Conservation (phyloP, 495 filamentous ascomycete genomes). For the Lophium mytilinum region DNA sequence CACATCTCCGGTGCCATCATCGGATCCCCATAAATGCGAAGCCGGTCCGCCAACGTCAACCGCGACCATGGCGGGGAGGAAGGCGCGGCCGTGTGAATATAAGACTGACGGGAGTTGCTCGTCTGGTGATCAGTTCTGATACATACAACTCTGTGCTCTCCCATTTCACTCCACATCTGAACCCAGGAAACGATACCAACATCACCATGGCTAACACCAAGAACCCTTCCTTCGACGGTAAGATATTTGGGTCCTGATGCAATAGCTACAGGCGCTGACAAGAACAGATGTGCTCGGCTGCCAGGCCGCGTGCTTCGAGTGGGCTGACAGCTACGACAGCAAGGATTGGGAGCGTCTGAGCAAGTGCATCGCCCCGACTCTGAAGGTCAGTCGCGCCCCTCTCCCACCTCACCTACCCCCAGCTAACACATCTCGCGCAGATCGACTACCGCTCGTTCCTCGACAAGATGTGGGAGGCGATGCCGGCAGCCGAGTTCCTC, state of each 20-base stretch:
- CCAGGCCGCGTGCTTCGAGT: slow-evolving; percentile 48
- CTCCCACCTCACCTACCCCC: not conserved
- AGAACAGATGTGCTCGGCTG: slow-evolving; percentile 32
- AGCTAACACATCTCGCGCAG: slow-evolving; percentile 9
- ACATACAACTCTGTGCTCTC: too few relatives aligned
- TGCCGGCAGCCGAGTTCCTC: slow-evolving; percentile 65
- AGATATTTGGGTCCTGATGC: not conserved
- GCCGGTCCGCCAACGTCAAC: too few relatives aligned
- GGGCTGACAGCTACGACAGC: slow-evolving; percentile 76
- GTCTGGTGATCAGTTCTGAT: too few relatives aligned
- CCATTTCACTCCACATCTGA: too few relatives aligned
- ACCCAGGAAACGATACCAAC: too few relatives aligned
- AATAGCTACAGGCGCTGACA: not conserved
- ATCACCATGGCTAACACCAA: not conserved
- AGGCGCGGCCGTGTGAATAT: too few relatives aligned
- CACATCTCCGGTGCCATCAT: too few relatives aligned
- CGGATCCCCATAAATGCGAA: too few relatives aligned
- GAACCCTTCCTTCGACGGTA: slow-evolving; percentile 22
- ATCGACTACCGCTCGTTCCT: slow-evolving; percentile 72
- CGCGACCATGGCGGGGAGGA: too few relatives aligned
- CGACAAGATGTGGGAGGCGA: slow-evolving; percentile 61
- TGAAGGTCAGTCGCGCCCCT: slow-evolving; percentile 41
- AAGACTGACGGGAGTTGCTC: too few relatives aligned
- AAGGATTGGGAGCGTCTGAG: slow-evolving; percentile 69
- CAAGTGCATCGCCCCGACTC: slow-evolving; percentile 62